Evolutionary conservation across 2,329 filamentous ascomycete species (phyloP), one percentile per base, ranked within the genome.

Genomic region (Coniochaeta prunicola): DNA sequence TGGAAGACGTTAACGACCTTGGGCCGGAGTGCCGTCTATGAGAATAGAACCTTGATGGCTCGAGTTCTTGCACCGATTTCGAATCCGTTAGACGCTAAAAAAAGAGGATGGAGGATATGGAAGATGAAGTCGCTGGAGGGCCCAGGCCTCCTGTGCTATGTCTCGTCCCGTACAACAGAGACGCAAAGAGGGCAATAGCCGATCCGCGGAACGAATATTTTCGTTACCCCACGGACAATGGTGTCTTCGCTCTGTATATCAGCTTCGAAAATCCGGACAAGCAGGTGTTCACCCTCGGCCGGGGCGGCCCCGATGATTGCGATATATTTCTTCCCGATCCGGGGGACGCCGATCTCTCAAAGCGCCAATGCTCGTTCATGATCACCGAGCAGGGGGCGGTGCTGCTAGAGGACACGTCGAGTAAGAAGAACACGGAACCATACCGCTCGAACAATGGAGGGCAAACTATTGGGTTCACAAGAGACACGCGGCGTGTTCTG

Each of bases 361-460:
- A 53, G 12, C n/a, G 50, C 3, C 68, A 70, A 13, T 67, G 67
- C 21, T 64, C 62, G 10, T 68, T 70, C 21, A n/a, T 60, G 9
- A 63, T 63, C 30, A 38, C 34, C 8, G 55, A 61, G 9, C 68
- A 65, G 1, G 67, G 68, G 5, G 67, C 67, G 19, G 66, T 70
- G 1, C 36, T 69, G 13, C 58, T 70, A 7, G 59, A 53, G n/a
- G 67, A 69, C 57, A 42, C 61, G 15, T 68, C 68, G 15, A 24
- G 48, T 1, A 57, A 61, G 19, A 15, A 38, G 15, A 61, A 60
- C 12, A 69, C 68, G 12, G 60, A 66, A n/a, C 63, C 65, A 3
- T 64, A 63, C 24, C 42, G 58, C 4, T 26, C 56, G 3, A 24
- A 50, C 17, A 60, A 57, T 19, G 59, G 42, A 13, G 61, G 61